Evolutionary conservation across 129 eudicot species (phyloP).

Genomic region (Flaveria bidentis): DNA sequence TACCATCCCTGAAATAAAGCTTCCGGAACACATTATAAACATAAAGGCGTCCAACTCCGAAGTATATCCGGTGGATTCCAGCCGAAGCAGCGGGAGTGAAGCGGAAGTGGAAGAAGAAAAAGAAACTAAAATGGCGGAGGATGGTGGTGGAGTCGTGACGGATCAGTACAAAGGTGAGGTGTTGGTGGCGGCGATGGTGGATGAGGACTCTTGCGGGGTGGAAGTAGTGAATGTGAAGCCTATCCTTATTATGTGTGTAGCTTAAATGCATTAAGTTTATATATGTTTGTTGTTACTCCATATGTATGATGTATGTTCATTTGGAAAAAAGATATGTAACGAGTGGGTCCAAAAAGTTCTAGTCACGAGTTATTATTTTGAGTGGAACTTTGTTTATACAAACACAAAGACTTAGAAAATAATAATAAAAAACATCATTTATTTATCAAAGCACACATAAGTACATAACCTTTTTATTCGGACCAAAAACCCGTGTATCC

Average conservation of each 20-base stretch:
- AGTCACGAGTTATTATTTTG: not conserved
- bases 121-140: not conserved
- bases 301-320: not conserved
- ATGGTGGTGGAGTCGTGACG: not conserved
- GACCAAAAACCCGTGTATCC: slow-evolving; percentile 18
- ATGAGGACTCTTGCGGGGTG: slow-evolving; percentile 22
- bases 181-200: not conserved
- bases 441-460: not conserved
- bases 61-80: slow-evolving; percentile 43
- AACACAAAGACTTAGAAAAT: not conserved
- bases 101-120: slow-evolving; percentile 21
- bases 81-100: slow-evolving; percentile 25
- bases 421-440: not conserved
- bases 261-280: not conserved
- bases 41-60: slow-evolving; percentile 43
- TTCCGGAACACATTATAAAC: slow-evolving; percentile 44
- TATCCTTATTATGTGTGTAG: slow-evolving; percentile 16
- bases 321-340: not conserved
- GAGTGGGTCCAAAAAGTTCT: not conserved
- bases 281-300: not conserved
- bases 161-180: not conserved
- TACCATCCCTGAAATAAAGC: slow-evolving; percentile 28
- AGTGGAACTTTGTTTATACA: not conserved
- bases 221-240: slow-evolving; percentile 30
- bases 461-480: slow-evolving; percentile 12